Conservation (phyloP, 768 basidiomycete genomes). For the Lactarius psammicola region DNA sequence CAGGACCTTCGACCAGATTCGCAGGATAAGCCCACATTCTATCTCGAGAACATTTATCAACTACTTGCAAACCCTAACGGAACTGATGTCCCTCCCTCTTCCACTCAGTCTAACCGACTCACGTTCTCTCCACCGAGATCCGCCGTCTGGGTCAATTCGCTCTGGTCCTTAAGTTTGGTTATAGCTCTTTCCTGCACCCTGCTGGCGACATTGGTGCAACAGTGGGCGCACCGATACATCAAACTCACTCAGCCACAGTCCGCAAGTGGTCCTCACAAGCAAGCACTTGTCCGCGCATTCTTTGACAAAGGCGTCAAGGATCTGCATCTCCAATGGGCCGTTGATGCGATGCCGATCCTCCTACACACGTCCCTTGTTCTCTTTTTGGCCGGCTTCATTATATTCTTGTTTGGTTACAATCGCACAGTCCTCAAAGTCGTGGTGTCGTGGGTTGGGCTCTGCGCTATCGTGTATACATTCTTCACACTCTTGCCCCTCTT, state of each 20-base stretch:
- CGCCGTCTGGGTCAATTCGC: background rate
- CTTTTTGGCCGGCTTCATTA: slow-evolving; percentile 14
- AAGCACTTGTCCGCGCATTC: background rate
- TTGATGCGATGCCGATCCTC: slow-evolving; percentile 8
- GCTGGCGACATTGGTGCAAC: background rate
- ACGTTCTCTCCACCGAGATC: background rate
- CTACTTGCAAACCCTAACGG: background rate
- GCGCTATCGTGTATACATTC: background rate
- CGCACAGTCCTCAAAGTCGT: background rate
- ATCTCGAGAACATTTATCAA: background rate
- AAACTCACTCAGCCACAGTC: background rate
- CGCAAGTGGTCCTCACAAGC: background rate
- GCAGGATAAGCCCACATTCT: background rate
- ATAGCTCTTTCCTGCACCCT: background rate
- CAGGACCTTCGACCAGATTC: background rate
- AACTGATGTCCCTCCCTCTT: background rate
- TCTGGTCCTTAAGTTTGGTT: background rate
- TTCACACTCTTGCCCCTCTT: background rate
- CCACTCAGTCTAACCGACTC: background rate
- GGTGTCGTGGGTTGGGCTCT: background rate
- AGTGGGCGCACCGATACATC: background rate
- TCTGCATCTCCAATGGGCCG: background rate
- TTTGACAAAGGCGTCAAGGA: slow-evolving; percentile 3
- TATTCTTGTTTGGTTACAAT: slow-evolving; percentile 7
- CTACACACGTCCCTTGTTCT: slow-evolving; percentile 17